These are phyloP conservation scores for Pythium apleroticum DNA, from an alignment of 352 stramenopile genomes.

Conservation along the genomic window DNA sequence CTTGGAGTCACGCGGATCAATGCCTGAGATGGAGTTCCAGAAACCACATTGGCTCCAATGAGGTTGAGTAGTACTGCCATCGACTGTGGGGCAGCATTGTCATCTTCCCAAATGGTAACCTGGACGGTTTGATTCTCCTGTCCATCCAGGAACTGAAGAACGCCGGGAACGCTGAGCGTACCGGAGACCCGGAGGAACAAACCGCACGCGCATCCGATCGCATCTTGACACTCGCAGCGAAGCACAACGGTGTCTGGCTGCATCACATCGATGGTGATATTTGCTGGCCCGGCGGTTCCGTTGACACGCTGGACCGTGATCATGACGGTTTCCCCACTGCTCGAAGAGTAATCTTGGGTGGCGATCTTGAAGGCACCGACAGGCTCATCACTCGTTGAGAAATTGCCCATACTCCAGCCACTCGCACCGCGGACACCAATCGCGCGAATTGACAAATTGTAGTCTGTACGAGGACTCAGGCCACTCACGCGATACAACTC, in stretches of 20 bases:
- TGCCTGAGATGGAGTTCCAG: slow-evolving; percentile 28
- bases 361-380: slow-evolving; percentile 28
- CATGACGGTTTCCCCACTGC: slow-evolving; percentile 25
- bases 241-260: slow-evolving; percentile 35
- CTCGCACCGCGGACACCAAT: slow-evolving; percentile 34
- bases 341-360: slow-evolving; percentile 16
- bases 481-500: slow-evolving; percentile 14
- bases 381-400: slow-evolving; percentile 24
- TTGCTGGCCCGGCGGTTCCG: slow-evolving; percentile 35
- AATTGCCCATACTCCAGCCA: slow-evolving; percentile 10
- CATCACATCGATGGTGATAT: slow-evolving; percentile 32
- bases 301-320: slow-evolving; percentile 34
- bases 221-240: slow-evolving; percentile 28
- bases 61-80: slow-evolving; percentile 26
- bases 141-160: slow-evolving; percentile 44
- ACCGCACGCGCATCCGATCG: slow-evolving; percentile 35
- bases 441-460: slow-evolving; percentile 31
- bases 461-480: slow-evolving; percentile 30
- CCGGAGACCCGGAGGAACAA: slow-evolving; percentile 30
- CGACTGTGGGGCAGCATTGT: slow-evolving; percentile 28
- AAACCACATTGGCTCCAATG: slow-evolving; percentile 8
- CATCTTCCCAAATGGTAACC: slow-evolving; percentile 41
- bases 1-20: slow-evolving; percentile 34
- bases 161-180: slow-evolving; percentile 19
- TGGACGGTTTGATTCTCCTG: slow-evolving; percentile 36